These are phyloP conservation scores for Xylaria flabelliformis DNA, from an alignment of 495 filamentous ascomycete species.

Conservation along the genomic window DNA sequence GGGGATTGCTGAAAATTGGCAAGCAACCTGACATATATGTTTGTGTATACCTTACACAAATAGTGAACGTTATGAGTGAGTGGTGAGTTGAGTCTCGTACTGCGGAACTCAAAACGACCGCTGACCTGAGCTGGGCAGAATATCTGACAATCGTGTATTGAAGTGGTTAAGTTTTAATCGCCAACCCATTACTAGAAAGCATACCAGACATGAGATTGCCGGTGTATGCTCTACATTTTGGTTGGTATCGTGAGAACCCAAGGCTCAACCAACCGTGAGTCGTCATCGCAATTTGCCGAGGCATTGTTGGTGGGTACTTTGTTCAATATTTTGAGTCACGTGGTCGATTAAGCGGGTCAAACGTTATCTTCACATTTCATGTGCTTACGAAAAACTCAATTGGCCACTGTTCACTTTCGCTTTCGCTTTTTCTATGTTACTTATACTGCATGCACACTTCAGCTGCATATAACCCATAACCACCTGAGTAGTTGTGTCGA, in stretches of 20 bases:
- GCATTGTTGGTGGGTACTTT: neutral
- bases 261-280: neutral
- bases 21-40: neutral
- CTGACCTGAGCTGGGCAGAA: neutral
- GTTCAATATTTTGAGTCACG: neutral
- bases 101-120: neutral
- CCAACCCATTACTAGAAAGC: neutral
- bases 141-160: neutral
- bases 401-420: neutral
- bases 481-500: neutral
- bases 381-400: neutral
- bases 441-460: conserved; percentile 13
- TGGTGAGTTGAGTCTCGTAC: neutral
- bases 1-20: neutral
- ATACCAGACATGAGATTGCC: neutral
- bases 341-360: neutral
- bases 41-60: neutral
- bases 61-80: too few species aligned
- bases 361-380: neutral
- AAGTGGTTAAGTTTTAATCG: neutral
- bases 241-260: neutral
- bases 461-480: neutral
- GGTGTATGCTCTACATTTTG: neutral
- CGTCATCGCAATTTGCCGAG: conserved; percentile 1
- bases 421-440: conserved; percentile 11